Base-by-base conservation (phyloP, 2,329 filamentous ascomycete species). In the Aspergillus sp. region DNA sequence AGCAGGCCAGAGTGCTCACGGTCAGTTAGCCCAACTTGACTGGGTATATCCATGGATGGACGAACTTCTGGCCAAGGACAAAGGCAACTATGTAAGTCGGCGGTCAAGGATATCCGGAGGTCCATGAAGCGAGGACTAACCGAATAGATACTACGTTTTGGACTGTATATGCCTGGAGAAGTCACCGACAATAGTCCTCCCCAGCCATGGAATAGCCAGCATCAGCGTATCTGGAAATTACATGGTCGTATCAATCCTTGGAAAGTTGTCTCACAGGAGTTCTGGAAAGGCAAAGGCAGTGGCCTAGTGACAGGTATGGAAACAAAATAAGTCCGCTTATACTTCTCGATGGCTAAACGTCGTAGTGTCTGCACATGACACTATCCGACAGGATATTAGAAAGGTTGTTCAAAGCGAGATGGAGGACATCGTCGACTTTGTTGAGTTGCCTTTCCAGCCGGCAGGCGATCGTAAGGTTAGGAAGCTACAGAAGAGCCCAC, bases 41-140 rank as follows among this genome's bases (percentile, higher is more conserved):
- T 58, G 35, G 51, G 49, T 56, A 14, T 50, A 58, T 48, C 20
- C 49, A 8, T 58, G 26, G 51, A 56, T 58, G 41, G 40, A 54
- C 44, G 10, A 52, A 32, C 53, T 58, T 41, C 56, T 58, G 17
- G 3, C 16, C 19, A 48, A 50, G n/a, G 53, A 58, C 24, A 45
- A 49, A 26, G 30, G 46, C 2, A 35, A 40, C 42, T 51, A 56
- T 45, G 33, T 52, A 44, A 20, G 46, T 50, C 4, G 11, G 9
- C 33, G n/a, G 33, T 35, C 9, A 11, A 35, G 33, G 33, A 35
- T n/a, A n/a, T 35, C 33, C 4, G n/a, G n/a, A 35, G 33, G 33
- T 35, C 33, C 11, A 35, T 35, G 33, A 35, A 4, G 33, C 11
- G 33, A 35, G 33, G n/a, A n/a, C 33, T 35, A 35, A 35, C 33